A percentile compares a stretch with the other conserved stretches of the same genome.
Conservation (phyloP, 768 basidiomycete genomes). For the Aureoboletus auriporus region DNA sequence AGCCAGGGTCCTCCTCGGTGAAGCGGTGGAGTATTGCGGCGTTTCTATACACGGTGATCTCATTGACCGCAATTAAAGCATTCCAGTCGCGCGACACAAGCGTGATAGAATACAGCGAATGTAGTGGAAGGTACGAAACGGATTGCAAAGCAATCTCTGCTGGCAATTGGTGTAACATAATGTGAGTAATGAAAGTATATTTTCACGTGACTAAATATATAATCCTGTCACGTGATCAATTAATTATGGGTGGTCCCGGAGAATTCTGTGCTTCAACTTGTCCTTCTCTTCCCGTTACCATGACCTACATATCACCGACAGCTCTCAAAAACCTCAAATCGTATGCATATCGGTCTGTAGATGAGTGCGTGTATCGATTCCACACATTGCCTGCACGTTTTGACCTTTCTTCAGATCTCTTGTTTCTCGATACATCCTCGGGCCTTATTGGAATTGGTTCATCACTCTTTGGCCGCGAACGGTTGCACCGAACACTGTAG, state of each 20-base stretch:
- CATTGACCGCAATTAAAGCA: constrained; percentile 43
- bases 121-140: constrained; percentile 47
- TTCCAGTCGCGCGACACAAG: constrained; percentile 46
- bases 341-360: constrained; percentile 78
- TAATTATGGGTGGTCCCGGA: too few relatives aligned
- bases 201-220: too few relatives aligned
- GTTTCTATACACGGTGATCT: constrained; percentile 51
- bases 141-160: constrained; percentile 52
- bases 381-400: not conserved
- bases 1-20: constrained; percentile 26
- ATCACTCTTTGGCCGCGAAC: constrained; percentile 82
- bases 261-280: not conserved
- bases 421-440: constrained; percentile 69
- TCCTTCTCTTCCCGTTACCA: constrained; percentile 18
- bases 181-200: not conserved
- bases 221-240: constrained; percentile 6
- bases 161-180: constrained; percentile 47
- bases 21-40: constrained; percentile 53
- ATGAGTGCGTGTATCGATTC: constrained; percentile 53
- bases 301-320: constrained; percentile 62
- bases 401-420: constrained; percentile 52
- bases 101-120: constrained; percentile 34
- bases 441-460: constrained; percentile 89
- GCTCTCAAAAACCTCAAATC: constrained; percentile 73
- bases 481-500: constrained; percentile 86